Evolutionary conservation across 169 alveolate species (phyloP), one percentile per base, ranked within the genome.

Genomic region (Plasmodium sp.): DNA sequence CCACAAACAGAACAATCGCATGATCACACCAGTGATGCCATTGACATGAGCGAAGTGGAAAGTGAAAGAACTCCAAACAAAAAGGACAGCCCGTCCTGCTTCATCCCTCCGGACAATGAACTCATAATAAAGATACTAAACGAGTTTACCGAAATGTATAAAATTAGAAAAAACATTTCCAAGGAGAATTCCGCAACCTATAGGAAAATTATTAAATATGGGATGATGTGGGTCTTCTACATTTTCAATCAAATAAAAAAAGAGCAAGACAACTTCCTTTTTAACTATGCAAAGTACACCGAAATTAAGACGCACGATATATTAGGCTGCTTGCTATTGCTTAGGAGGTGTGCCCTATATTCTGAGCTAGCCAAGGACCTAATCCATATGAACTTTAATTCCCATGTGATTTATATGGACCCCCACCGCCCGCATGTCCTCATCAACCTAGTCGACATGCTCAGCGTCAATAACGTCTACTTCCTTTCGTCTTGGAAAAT

Each of bases 261-360:
- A 27, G 84, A 92, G 58, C 71, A 92, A 33, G 75, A 81, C 5
- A 31, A 74, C 75, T 92, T 92, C 18, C 74, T 48, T 81, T 41
- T 92, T 3, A 81, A 81, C 58, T 73, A 92, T 71, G 41, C 92
- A 36, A 43, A 79, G 27, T 92, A 92, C 75, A 73, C 75, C 12
- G 82, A 92, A 81, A 79, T 92, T 22, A 92, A 92, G 54, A 33
- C 83, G 5, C 34, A 34, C 56, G 95, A 92, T 54, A 79, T 92
- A 75, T 81, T 92, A 72, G 95, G 95, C 5, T 71, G 86, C n/a
- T 54, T 92, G 51, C 34, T 92, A 48, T 51, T 92, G 7, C 41
- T 92, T 81, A 92, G 95, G 75, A 81, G 95, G 48, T 82, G 92
- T 92, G 95, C 95, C 10, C 62, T 92, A 10, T 92, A 92, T 72